Base-by-base conservation (phyloP, 2,329 filamentous ascomycete species). In the Trichophyton schoenleinii region DNA sequence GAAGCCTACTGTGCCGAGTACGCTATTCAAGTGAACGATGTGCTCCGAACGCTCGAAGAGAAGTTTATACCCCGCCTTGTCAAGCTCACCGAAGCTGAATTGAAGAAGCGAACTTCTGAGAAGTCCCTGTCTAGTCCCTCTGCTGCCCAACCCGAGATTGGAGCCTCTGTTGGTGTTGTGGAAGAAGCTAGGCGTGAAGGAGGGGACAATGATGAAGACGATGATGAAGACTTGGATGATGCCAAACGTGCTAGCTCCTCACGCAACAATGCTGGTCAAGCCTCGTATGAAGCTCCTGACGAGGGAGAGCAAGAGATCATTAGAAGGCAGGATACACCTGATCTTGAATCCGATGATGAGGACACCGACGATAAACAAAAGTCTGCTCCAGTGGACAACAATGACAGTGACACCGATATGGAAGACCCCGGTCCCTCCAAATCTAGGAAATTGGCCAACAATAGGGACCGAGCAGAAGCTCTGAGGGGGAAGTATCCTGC, bases 231-330 rank as follows among this genome's bases (percentile, higher is more conserved):
- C 60, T 86, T 85, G 61, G 89, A 95, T 70, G 89, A 83, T 63
- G 82, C 83, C 61, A 81, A 80, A 63, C 78, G 83, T 60, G 78
- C 78, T 83, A 58, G 91, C 85, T 69, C 72, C 49, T 67, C 64
- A 25, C 83, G 85, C 53, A 94, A 95, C 71, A 86, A 88, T 46
- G 79, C 82, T 59, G 88, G 96, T 73, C 88, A 87, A 34, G 86
- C 92, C 1, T 94, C 90, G 13, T 97, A 96, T 67, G 92, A 90
- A 44, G 89, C 87, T 38, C 95, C 95, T 55, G 94, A 97, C 70
- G 91, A 96, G 3, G 92, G 92, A 3, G 94, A 97, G 69, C 83
- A 95, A 68, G 84, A 89, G 66, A 85, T 82, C 41, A 84, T 95
- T 60, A 85, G 87, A 67, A 78, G 79, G 59, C 80, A 82, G 62